Percentiles rank a stretch among this genome's conserved stretches.
phyloP scores from a whole-genome alignment of 176 grass and related monocot genomes.

The Dactylis glomerata region DNA sequence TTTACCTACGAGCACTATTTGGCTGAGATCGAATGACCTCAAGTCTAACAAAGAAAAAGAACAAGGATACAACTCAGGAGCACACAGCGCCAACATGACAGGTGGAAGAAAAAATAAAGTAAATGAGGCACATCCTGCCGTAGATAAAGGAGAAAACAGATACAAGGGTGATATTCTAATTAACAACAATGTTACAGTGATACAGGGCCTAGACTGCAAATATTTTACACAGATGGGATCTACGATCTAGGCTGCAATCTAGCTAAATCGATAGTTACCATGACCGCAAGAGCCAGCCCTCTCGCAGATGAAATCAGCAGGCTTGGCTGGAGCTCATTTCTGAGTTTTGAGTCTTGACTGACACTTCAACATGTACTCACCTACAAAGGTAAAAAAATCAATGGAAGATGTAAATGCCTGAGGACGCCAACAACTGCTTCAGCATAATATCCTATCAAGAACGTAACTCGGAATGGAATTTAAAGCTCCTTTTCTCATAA shows the following conservation, averaged over 20 bases:
- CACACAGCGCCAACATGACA: not conserved
- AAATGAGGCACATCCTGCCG: not conserved
- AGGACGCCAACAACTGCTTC: not conserved
- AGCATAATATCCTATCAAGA: not conserved
- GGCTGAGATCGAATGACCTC: no score
- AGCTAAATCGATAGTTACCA: slow-evolving; percentile 40
- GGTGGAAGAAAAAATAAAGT: not conserved
- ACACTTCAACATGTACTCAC: not conserved
- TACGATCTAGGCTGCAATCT: slow-evolving; percentile 40
- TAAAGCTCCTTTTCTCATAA: not conserved
- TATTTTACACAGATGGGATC: slow-evolving; percentile 37
- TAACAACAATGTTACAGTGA: slow-evolving; percentile 3
- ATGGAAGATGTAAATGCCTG: not conserved
- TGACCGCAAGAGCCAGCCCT: not conserved
- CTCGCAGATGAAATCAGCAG: not conserved
- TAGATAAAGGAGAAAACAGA: not conserved
- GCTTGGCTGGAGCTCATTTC: not conserved
- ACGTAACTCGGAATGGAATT: not conserved
- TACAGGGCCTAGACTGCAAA: slow-evolving; percentile 32
- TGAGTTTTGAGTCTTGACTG: not conserved
- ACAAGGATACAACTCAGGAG: not conserved
- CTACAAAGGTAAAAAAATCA: slow-evolving; percentile 4
- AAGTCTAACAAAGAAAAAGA: not conserved
- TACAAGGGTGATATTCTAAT: not conserved
- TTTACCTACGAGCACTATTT: no score